Base-by-base conservation (phyloP, 305 asterid genomes). In the Rubia balearica region DNA sequence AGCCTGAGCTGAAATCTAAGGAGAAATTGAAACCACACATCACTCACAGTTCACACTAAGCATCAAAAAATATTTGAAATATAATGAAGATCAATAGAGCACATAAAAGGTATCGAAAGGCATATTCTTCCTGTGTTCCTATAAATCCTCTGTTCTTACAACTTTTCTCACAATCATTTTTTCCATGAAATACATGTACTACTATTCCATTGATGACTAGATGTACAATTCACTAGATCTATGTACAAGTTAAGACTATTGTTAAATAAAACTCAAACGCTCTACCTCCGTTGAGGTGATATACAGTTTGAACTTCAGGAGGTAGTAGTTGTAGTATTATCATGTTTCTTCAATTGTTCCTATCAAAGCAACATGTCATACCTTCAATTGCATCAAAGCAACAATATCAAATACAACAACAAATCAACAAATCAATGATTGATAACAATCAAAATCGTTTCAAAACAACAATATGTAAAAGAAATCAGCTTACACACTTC, bases 1-100 rank as follows among this genome's bases (percentile, higher is more conserved):
- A 89, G 72, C 86, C 95, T 3, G 87, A 74, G 70, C 89, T 83
- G 77, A 90, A 90, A n/a, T 87, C 98, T 92, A 87, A 2, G 36
- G 27, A 55, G 36, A 53, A 68, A 63, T 21, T 41, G 17, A 7
- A 49, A 71, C 1, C 2, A 71, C 57, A 60, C 19, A 45, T 43
- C 38, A 73, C 56, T 27, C 30, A 27, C 7, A 17, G 27, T 69
- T 69, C n/a, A 11, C 65, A 69, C 5, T 42, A 63, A 63, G 14
- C 10, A 63, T 63, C 67, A 63, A 51, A 51, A 51, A 0, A 22
- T 2, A 51, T 16, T 17, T 1, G 57, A 17, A 5, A 16, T 51
- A 51, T 51, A 16, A 51, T 48, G 55, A 48, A 48, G 57, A 51
- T 51, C 57, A 51, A 17, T 21, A 51, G 22, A 51, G 57, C 57